A percentile compares a stretch with the other conserved stretches of the same genome.
Evolutionary conservation across 169 alveolate species (phyloP).

Genomic region (Theileria sp.): DNA sequence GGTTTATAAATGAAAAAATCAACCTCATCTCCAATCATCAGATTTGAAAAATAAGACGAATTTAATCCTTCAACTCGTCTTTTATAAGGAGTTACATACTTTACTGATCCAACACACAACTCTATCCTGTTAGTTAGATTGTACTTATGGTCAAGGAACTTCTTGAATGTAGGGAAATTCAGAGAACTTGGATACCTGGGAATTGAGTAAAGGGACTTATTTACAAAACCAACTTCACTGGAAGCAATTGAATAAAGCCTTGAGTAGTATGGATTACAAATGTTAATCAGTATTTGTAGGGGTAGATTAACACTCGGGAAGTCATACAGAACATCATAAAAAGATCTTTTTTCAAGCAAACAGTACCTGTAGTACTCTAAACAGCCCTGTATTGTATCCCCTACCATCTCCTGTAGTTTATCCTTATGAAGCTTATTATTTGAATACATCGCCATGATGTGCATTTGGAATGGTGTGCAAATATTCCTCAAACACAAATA

Average conservation of each 20-base stretch:
- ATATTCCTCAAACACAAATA: slow-evolving; percentile 37
- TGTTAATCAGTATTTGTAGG: slow-evolving; percentile 47
- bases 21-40: slow-evolving; percentile 1
- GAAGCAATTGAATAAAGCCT: slow-evolving; percentile 61
- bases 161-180: slow-evolving; percentile 18
- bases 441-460: slow-evolving; percentile 41
- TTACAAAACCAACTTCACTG: neutral
- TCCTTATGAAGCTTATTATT: slow-evolving; percentile 33
- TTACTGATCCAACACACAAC: slow-evolving; percentile 34
- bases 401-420: slow-evolving; percentile 47
- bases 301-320: slow-evolving; percentile 40
- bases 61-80: slow-evolving; percentile 41
- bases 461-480: slow-evolving; percentile 61
- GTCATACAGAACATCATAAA: slow-evolving; percentile 50
- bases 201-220: neutral
- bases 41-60: slow-evolving; percentile 27
- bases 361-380: slow-evolving; percentile 55
- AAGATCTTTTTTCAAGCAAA: slow-evolving; percentile 45
- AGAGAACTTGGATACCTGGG: neutral
- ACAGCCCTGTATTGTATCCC: slow-evolving; percentile 37
- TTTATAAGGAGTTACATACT: slow-evolving; percentile 33
- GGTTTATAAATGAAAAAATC: slow-evolving; percentile 6
- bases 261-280: slow-evolving; percentile 59
- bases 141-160: slow-evolving; percentile 1
- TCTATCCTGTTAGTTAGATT: slow-evolving; percentile 35